Evolutionary conservation across 495 filamentous ascomycete species (phyloP).

Genomic region (Trichoderma virens): DNA sequence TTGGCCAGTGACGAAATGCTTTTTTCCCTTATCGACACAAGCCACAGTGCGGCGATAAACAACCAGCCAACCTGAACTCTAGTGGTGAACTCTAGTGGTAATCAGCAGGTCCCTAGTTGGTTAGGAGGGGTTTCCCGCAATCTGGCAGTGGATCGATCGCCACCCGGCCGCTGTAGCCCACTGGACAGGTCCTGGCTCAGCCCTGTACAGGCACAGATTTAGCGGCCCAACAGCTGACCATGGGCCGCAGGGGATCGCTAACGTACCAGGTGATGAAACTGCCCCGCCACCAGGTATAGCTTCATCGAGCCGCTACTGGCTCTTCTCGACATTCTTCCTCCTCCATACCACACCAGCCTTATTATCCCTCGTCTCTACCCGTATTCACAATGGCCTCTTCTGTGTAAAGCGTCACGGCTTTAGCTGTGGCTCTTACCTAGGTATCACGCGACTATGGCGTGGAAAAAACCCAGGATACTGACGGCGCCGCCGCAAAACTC

Average conservation of each 20-base stretch:
- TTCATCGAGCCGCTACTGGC: background rate
- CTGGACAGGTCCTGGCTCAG: background rate
- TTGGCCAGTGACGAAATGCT: conserved; percentile 8
- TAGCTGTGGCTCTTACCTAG: conserved; percentile 20
- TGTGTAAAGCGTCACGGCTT: conserved; percentile 24
- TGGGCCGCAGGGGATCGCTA: background rate
- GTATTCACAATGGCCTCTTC: conserved; percentile 18
- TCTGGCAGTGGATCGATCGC: background rate
- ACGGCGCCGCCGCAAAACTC: conserved; percentile 30
- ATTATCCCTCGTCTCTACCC: background rate
- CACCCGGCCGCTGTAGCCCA: background rate
- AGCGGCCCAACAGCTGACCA: background rate
- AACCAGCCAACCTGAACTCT: no score
- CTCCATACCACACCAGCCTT: background rate
- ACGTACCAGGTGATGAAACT: background rate
- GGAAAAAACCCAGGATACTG: conserved; percentile 31
- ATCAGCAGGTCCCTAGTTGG: background rate
- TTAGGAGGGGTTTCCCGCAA: background rate
- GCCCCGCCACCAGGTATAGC: background rate
- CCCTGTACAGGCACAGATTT: background rate
- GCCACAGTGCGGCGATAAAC: no score
- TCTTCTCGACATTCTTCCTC: background rate
- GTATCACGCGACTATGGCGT: conserved; percentile 32
- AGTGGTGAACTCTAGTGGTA: background rate
- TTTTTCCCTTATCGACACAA: background rate